phyloP scores from a whole-genome alignment of 2,329 filamentous ascomycete species.

The Exophiala phaeomuriformis region DNA sequence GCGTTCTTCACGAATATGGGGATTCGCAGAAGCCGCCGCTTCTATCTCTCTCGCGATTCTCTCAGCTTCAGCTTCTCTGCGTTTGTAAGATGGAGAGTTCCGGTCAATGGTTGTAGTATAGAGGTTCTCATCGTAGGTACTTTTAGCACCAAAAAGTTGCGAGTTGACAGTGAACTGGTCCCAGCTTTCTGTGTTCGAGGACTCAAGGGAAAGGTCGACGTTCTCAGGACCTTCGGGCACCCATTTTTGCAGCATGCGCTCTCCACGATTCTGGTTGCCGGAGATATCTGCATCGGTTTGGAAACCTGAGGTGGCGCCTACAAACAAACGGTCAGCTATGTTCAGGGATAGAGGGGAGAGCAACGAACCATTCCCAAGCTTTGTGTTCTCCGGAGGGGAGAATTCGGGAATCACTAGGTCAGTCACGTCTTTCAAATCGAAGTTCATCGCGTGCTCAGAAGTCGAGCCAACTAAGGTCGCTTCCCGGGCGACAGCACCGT shows the following conservation, averaged over 20 bases:
- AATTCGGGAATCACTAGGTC: slow-evolving; percentile 51
- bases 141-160: slow-evolving; percentile 75
- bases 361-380: slow-evolving; percentile 51
- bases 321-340: slow-evolving; percentile 1
- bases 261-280: slow-evolving; percentile 58
- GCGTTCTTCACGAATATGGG: slow-evolving; percentile 86
- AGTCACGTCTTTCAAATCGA: slow-evolving; percentile 54
- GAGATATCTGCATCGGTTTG: slow-evolving; percentile 86
- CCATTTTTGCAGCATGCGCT: slow-evolving; percentile 76
- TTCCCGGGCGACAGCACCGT: slow-evolving; percentile 37
- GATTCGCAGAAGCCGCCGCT: slow-evolving; percentile 61
- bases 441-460: slow-evolving; percentile 49
- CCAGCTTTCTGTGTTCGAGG: slow-evolving; percentile 54
- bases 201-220: slow-evolving; percentile 66
- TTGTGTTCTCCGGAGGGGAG: slow-evolving; percentile 45
- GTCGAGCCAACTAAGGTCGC: slow-evolving; percentile 38
- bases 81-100: slow-evolving; percentile 70
- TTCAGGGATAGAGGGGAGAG: background rate
- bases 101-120: slow-evolving; percentile 91
- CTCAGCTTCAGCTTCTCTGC: slow-evolving; percentile 70
- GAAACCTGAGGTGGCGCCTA: slow-evolving; percentile 64
- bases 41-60: slow-evolving; percentile 87
- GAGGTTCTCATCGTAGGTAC: slow-evolving; percentile 85
- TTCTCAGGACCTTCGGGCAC: slow-evolving; percentile 59
- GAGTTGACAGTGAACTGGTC: slow-evolving; percentile 93